phyloP scores from a whole-genome alignment of 768 basidiomycete species.

The Russula abietina region DNA sequence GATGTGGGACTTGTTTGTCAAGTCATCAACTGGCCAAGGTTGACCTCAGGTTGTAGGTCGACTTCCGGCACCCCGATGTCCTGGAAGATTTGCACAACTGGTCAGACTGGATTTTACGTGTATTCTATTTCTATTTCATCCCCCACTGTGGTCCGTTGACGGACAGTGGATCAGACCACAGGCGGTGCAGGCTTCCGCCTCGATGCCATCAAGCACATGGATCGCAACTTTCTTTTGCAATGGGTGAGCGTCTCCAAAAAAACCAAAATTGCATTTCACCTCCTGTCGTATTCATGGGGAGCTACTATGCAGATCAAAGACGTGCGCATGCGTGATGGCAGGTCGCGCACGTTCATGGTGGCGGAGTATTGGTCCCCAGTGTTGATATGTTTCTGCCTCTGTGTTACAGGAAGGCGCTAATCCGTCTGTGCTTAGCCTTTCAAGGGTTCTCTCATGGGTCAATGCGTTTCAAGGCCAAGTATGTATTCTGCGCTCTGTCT shows the following conservation, averaged over 20 bases:
- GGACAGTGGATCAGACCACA: slow-evolving; percentile 45
- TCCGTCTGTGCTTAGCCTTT: slow-evolving; percentile 37
- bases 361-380: slow-evolving; percentile 82
- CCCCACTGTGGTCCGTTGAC: not conserved
- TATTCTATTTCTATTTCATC: slow-evolving; percentile 22
- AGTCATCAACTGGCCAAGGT: slow-evolving; percentile 3
- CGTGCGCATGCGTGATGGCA: slow-evolving; percentile 41
- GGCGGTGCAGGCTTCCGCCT: slow-evolving; percentile 72
- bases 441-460: slow-evolving; percentile 49
- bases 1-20: slow-evolving; percentile 43
- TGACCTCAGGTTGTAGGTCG: slow-evolving; percentile 46
- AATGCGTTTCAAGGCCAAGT: slow-evolving; percentile 62
- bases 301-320: slow-evolving; percentile 42
- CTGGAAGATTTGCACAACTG: slow-evolving; percentile 67
- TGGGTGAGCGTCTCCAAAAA: slow-evolving; percentile 47
- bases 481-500: slow-evolving; percentile 10
- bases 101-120: slow-evolving; percentile 72
- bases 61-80: slow-evolving; percentile 78
- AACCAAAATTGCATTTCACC: not conserved
- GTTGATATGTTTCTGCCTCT: slow-evolving; percentile 35
- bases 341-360: slow-evolving; percentile 52
- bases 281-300: slow-evolving; percentile 1
- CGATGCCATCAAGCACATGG: slow-evolving; percentile 90
- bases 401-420: slow-evolving; percentile 7
- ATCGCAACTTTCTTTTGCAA: slow-evolving; percentile 56